phyloP scores from a whole-genome alignment of 495 filamentous ascomycete species.

The Ramalina intermedia region DNA sequence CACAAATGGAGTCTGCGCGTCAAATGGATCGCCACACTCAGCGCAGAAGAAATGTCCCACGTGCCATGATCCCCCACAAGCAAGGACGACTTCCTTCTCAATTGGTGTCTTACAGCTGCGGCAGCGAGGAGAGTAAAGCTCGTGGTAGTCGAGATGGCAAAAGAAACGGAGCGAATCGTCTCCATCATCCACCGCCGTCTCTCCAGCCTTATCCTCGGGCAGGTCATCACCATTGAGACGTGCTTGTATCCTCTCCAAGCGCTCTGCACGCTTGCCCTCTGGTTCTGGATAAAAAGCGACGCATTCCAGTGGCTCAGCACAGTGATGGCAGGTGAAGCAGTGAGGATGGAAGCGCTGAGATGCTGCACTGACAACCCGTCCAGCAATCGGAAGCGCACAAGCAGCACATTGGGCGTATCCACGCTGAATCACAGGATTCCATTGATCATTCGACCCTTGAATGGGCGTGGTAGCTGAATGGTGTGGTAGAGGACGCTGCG shows the following conservation, averaged over 20 bases:
- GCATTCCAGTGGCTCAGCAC: constrained; percentile 75
- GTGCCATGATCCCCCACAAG: constrained; percentile 90
- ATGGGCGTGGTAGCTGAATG: constrained; percentile 18
- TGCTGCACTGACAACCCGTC: constrained; percentile 75
- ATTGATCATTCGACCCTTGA: constrained; percentile 10
- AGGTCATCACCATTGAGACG: constrained; percentile 44
- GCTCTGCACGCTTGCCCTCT: constrained; percentile 46
- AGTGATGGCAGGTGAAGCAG: constrained; percentile 85
- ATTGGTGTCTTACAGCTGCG: constrained; percentile 98
- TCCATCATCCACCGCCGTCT: constrained; percentile 51
- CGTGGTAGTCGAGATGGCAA: constrained; percentile 97
- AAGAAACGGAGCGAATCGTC: constrained; percentile 68
- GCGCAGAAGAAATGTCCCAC: constrained; percentile 99
- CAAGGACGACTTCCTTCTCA: constrained; percentile 85
- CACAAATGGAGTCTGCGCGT: constrained; percentile 68
- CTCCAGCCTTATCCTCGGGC: constrained; percentile 36
- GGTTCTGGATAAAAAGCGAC: constrained; percentile 95
- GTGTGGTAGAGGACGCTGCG: constrained; percentile 13
- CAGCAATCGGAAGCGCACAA: constrained; percentile 71
- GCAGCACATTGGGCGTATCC: constrained; percentile 70
- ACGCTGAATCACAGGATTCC: constrained; percentile 32
- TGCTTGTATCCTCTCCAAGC: constrained; percentile 50
- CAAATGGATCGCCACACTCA: constrained; percentile 94
- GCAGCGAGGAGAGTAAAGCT: constrained; percentile 82
- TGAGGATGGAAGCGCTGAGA: constrained; percentile 78